phyloP scores from a whole-genome alignment of 2,329 filamentous ascomycete genomes.

The Talaromyces funiculosus region DNA sequence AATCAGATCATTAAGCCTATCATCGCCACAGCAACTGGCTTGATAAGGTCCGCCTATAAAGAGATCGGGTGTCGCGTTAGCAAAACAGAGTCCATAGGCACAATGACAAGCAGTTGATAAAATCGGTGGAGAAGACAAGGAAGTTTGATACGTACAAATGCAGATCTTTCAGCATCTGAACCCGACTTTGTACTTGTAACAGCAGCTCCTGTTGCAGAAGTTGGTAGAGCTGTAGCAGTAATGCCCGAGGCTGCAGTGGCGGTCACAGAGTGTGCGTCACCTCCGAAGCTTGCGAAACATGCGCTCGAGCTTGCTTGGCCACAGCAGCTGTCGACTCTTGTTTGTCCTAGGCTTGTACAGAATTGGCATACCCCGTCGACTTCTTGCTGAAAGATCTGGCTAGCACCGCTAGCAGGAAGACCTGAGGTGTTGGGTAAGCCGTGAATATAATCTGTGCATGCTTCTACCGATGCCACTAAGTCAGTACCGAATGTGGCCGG shows the following conservation, averaged over 20 bases:
- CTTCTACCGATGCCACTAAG: not conserved
- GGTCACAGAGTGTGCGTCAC: not conserved
- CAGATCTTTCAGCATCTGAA: not conserved
- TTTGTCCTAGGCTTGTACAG: conserved; percentile 3
- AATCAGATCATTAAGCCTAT: not conserved
- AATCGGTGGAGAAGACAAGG: not conserved
- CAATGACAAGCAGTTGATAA: not conserved
- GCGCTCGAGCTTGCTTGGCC: conserved; percentile 6
- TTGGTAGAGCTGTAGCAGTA: not conserved
- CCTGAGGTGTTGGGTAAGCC: not conserved
- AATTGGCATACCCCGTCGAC: conserved; percentile 4
- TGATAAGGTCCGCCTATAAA: not conserved
- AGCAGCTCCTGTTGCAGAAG: not conserved
- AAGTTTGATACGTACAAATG: not conserved
- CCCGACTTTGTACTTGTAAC: not conserved
- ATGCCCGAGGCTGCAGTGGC: not conserved
- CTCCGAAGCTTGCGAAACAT: conserved; percentile 5
- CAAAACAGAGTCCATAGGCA: not conserved
- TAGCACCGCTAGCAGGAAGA: not conserved
- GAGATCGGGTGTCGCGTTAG: not conserved
- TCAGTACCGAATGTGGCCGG: not conserved
- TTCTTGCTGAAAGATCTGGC: conserved; percentile 3
- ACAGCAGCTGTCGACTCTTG: conserved; percentile 4
- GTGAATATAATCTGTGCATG: conserved; percentile 3
- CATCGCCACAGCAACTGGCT: not conserved